Percentiles rank a stretch among this genome's conserved stretches.
Evolutionary conservation across 208 protist species (phyloP).

Genomic region (Wallacemonas sp.): DNA sequence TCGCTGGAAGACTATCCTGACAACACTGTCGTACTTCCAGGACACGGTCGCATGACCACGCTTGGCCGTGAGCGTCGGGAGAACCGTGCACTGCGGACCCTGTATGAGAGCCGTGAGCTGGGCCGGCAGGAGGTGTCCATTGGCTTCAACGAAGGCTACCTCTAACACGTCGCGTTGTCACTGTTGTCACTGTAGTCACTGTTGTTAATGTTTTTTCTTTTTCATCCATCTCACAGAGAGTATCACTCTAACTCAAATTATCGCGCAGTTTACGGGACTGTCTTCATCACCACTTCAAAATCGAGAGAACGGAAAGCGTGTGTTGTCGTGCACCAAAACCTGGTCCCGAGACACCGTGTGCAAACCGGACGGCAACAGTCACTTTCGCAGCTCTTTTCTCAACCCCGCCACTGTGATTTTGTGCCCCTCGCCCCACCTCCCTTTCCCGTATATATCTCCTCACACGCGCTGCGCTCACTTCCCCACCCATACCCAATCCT

Average conservation of each 20-base stretch:
- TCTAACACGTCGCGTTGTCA: no score
- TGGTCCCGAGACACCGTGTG: no score
- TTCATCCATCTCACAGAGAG: background rate
- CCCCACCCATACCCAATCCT: no score
- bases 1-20: constrained; percentile 78
- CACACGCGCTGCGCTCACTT: no score
- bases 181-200: background rate
- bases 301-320: no score
- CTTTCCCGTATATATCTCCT: no score
- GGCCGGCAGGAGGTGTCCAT: constrained; percentile 68
- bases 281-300: background rate
- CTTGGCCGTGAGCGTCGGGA: constrained; percentile 78
- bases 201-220: background rate
- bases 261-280: background rate
- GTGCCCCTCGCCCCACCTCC: no score
- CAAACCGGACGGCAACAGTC: no score
- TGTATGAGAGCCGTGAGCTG: constrained; percentile 69
- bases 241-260: background rate
- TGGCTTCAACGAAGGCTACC: constrained; percentile 86
- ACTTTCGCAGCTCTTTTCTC: no score
- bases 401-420: no score
- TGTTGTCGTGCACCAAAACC: no score
- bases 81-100: constrained; percentile 63
- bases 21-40: constrained; percentile 81
- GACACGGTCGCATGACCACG: constrained; percentile 85